Conservation (phyloP, 164 flowering plant genomes). For the Stephania cephalantha region DNA sequence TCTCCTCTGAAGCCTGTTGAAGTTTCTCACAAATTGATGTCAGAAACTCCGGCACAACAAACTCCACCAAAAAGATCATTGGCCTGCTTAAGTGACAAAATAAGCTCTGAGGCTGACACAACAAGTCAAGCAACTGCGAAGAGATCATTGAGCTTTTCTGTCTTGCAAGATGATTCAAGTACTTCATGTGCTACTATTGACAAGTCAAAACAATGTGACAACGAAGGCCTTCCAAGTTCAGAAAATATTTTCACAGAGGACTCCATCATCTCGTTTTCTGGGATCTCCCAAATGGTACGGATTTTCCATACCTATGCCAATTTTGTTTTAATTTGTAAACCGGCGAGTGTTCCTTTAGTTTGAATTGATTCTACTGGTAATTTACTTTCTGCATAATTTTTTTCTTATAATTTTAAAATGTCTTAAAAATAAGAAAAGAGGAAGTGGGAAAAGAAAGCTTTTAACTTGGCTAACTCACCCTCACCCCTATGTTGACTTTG, state of each 20-base stretch:
- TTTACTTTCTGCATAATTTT: background rate
- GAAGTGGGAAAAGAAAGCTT: background rate
- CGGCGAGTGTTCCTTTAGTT: background rate
- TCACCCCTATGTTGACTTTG: no score
- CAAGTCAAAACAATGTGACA: constrained; percentile 9
- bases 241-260: constrained; percentile 10
- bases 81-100: constrained; percentile 29
- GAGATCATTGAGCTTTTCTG: constrained; percentile 40
- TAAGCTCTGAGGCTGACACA: constrained; percentile 13
- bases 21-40: constrained; percentile 19
- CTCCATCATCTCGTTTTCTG: constrained; percentile 5
- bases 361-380: background rate
- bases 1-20: constrained; percentile 27
- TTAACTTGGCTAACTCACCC: background rate
- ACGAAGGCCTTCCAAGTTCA: constrained; percentile 8
- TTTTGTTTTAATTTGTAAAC: background rate
- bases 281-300: constrained; percentile 23
- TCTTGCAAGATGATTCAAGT: constrained; percentile 23
- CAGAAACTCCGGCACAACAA: constrained; percentile 48
- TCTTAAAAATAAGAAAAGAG: background rate
- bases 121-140: constrained; percentile 33
- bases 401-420: background rate
- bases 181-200: background rate
- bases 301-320: background rate
- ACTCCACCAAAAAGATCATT: constrained; percentile 45